phyloP scores from a whole-genome alignment of 768 basidiomycete species.

The Lactifluus volemus region DNA sequence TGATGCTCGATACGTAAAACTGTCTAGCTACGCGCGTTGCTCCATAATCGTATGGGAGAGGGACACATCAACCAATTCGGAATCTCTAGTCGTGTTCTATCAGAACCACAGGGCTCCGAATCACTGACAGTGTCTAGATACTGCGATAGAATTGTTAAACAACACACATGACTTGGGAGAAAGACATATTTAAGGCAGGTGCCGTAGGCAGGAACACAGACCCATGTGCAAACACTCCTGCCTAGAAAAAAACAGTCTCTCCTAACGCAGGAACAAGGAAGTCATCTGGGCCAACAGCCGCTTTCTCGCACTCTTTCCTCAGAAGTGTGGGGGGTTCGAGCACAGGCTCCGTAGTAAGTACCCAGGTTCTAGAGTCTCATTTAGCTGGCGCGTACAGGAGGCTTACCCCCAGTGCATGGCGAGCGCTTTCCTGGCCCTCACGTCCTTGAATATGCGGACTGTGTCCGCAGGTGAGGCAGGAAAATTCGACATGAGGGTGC shows the following conservation, averaged over 20 bases:
- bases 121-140: not conserved
- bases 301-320: conserved; percentile 41
- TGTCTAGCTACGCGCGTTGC: too few relatives aligned
- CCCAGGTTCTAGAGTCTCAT: conserved; percentile 37
- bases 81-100: not conserved
- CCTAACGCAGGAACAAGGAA: conserved; percentile 55
- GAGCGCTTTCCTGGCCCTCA: conserved; percentile 48
- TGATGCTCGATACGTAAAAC: too few relatives aligned
- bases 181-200: too few relatives aligned
- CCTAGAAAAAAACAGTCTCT: conserved; percentile 36
- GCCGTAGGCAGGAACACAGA: too few relatives aligned
- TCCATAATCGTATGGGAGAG: too few relatives aligned
- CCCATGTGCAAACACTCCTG: too few relatives aligned
- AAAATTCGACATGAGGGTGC: conserved; percentile 44
- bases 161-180: too few relatives aligned
- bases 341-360: conserved; percentile 43
- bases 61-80: too few relatives aligned
- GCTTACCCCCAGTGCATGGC: conserved; percentile 67
- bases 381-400: not conserved
- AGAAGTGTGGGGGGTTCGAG: conserved; percentile 51
- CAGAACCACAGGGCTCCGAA: not conserved
- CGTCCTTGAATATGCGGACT: conserved; percentile 57
- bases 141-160: too few relatives aligned
- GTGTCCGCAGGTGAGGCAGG: conserved; percentile 63
- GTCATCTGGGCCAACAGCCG: conserved; percentile 40